Percentiles rank a stretch among this genome's conserved stretches.
These are phyloP conservation scores for Zelopaecilomyces penicillatus DNA, from an alignment of 2,329 filamentous ascomycete genomes.

Conservation along the genomic window DNA sequence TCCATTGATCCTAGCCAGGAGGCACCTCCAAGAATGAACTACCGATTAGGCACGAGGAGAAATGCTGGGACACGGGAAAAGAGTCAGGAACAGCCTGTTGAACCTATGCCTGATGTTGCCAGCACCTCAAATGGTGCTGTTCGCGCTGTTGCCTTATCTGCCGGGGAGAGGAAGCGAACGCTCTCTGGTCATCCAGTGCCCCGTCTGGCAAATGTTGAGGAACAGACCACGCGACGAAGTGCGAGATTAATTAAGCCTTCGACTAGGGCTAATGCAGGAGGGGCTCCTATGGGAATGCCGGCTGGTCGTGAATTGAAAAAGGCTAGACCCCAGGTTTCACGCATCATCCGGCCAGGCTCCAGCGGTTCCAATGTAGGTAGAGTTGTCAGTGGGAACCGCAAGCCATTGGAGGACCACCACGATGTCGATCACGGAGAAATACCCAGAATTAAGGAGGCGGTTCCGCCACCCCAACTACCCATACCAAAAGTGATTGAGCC, in stretches of 20 bases:
- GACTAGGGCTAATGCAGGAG: constrained; percentile 53
- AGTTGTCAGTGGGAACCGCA: constrained; percentile 85
- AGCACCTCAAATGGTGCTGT: constrained; percentile 26
- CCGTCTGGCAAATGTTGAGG: constrained; percentile 44
- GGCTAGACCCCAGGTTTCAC: constrained; percentile 62
- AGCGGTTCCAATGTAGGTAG: constrained; percentile 68
- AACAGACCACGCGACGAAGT: constrained; percentile 57
- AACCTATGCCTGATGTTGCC: constrained; percentile 35
- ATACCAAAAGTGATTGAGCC: constrained; percentile 33
- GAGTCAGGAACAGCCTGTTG: constrained; percentile 22
- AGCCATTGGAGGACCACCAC: constrained; percentile 57
- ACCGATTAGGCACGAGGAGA: constrained; percentile 41
- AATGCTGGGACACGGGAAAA: constrained; percentile 27
- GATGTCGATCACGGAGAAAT: constrained; percentile 62
- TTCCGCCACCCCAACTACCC: constrained; percentile 24
- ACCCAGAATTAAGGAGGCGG: constrained; percentile 35
- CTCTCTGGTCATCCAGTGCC: constrained; percentile 73
- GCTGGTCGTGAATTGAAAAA: constrained; percentile 70
- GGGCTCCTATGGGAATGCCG: constrained; percentile 47
- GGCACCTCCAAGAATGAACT: constrained; percentile 56
- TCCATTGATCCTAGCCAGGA: constrained; percentile 45
- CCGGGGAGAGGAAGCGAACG: constrained; percentile 73
- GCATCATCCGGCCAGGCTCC: constrained; percentile 57
- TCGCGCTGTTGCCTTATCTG: constrained; percentile 30
- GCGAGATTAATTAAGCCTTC: constrained; percentile 66